phyloP scores from a whole-genome alignment of 768 basidiomycete genomes.

The Leccinum sublutescens region DNA sequence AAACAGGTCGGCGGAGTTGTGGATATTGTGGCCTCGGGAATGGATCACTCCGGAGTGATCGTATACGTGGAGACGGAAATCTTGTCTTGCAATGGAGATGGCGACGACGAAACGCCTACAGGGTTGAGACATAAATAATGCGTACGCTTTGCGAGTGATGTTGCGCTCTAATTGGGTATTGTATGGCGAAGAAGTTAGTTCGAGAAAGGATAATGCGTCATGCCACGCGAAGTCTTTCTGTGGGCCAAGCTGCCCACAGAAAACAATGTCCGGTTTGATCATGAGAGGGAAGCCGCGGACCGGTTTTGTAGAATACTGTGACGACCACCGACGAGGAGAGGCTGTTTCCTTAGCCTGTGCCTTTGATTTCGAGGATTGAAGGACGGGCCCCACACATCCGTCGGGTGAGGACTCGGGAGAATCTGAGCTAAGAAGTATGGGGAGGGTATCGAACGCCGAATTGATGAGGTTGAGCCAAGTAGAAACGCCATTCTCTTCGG shows the following conservation, averaged over 20 bases:
- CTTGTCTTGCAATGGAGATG: not conserved
- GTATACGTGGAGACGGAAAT: not conserved
- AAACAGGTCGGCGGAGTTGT: not conserved
- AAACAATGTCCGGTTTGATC: not conserved
- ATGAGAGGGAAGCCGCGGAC: not conserved
- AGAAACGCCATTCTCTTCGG: not conserved
- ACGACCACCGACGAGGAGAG: not conserved
- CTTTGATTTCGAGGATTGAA: not conserved
- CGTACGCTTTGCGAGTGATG: not conserved
- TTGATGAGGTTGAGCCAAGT: not conserved
- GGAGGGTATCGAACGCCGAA: not conserved
- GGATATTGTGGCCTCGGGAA: not conserved
- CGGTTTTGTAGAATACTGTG: not conserved
- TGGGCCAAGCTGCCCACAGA: not conserved
- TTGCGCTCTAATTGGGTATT: not conserved
- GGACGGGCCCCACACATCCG: not conserved
- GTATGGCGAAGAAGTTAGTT: not conserved
- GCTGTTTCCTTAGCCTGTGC: not conserved
- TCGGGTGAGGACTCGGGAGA: not conserved
- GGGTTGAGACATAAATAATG: not conserved
- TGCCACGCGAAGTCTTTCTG: not conserved
- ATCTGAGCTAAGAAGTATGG: not conserved
- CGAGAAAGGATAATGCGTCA: not conserved
- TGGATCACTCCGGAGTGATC: not conserved
- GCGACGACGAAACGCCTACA: not conserved